Percentiles rank a stretch among this genome's conserved stretches.
Evolutionary conservation across 2,329 filamentous ascomycete genomes (phyloP).

Genomic region (Verticillium zaregamsianum): DNA sequence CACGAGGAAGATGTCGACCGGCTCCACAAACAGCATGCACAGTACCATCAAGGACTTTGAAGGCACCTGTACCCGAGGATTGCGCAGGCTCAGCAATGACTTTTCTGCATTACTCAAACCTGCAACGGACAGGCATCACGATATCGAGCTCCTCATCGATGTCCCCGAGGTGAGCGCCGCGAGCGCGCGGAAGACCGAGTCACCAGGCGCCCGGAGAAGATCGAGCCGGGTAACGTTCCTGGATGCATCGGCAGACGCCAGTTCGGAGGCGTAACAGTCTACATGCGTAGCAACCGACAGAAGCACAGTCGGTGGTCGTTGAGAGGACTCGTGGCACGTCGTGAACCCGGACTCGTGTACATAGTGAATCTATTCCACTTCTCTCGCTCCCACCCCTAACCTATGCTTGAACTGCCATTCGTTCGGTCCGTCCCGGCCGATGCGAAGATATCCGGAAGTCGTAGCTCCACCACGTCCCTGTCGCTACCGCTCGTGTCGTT

Average conservation of each 20-base stretch:
- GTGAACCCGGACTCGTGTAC: conserved; percentile 4
- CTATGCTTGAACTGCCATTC: conserved; percentile 5
- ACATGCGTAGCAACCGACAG: background rate
- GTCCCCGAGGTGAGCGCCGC: background rate
- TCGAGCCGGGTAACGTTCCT: background rate
- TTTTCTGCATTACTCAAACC: conserved; percentile 8
- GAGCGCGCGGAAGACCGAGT: background rate
- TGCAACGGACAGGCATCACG: background rate
- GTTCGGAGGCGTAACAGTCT: background rate
- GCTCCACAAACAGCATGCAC: conserved; percentile 3
- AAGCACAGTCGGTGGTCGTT: background rate
- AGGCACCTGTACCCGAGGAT: background rate
- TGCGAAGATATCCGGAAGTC: background rate
- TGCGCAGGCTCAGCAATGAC: conserved; percentile 5
- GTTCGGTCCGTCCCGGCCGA: background rate
- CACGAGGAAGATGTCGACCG: conserved; percentile 13
- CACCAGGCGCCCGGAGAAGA: background rate
- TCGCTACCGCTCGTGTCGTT: background rate
- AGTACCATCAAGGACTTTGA: background rate
- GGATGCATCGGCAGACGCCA: background rate
- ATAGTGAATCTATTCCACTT: conserved; percentile 15
- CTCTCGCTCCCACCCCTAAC: conserved; percentile 8
- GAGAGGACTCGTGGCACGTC: background rate
- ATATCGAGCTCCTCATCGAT: background rate
- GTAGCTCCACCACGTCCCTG: conserved; percentile 1